Evolutionary conservation across 176 grass and related monocot species (phyloP), one percentile per base, ranked within the genome.

Genomic region (Saccharum spontaneum): DNA sequence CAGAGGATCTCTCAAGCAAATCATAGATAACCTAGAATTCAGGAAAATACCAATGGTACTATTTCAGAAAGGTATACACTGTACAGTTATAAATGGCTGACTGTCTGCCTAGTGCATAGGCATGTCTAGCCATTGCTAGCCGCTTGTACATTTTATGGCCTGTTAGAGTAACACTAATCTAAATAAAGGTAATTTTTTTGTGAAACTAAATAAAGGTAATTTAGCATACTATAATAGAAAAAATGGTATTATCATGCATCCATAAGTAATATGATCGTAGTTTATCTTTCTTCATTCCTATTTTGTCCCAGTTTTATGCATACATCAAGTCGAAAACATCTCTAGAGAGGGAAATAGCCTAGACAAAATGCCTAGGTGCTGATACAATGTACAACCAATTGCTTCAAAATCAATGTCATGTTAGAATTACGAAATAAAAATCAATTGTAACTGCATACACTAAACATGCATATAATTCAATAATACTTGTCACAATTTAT

Each of bases 1-100:
- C 92, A 24, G 94, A 99, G 67, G 97, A 96, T 87, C 92, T 99
- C 79, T 99, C 97, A 86, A 99, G 97, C 90, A 99, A 88, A 92
- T 99, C 97, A 66, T 94, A 99, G 77, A 99, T 99, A 87, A 99
- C 97, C 97, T 99, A 77, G 39, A 90, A 84, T 83, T 82, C 67
- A 87, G 60, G 75, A 78, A 86, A 85, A 40, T 6, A 16, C 66
- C 66, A 55, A 72, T 39, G 18, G 30, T 69, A 15, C 68, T 69
- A 33, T 54, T 83, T 75, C 69, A 81, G 24, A 52, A 83, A 76
- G 28, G 45, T 61, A 9, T 80, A 34, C 8, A 31, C 7, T 31
- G 24, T 30, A 8, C 24, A 73, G 23, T 67, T 65, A 86, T 38
- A 65, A 70, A 41, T 14, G 77, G 33, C 18, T 81, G 54, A 8